Evolutionary conservation across 2,329 filamentous ascomycete genomes (phyloP), one percentile per base, ranked within the genome.

Genomic region (Exophiala xenobiotica): DNA sequence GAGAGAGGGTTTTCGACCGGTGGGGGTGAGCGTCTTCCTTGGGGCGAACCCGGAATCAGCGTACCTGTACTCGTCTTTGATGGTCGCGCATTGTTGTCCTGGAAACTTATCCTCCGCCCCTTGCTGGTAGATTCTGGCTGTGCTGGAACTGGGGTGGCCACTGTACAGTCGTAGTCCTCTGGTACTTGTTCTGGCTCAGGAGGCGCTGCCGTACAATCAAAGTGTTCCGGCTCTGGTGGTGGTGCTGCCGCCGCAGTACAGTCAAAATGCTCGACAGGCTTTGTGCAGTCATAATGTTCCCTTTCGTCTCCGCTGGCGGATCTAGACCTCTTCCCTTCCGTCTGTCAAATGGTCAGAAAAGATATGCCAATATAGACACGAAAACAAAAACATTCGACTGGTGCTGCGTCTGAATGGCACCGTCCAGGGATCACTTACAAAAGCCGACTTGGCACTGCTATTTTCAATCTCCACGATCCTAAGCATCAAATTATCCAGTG

Each of bases 401-500:
- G n/a, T n/a, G n/a, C n/a, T n/a, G n/a, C n/a, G n/a, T n/a, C n/a
- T n/a, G n/a, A n/a, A n/a, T n/a, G n/a, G n/a, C n/a, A n/a, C n/a
- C n/a, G n/a, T n/a, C n/a, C n/a, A n/a, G n/a, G n/a, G n/a, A n/a
- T n/a, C n/a, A n/a, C n/a, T n/a, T n/a, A n/a, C n/a, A 27, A 57
- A 59, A 2, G 26, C 29, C 1, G 50, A 54, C 16, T 55, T 52
- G 20, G 54, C 56, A n/a, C 38, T 46, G 27, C 53, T 42, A 40
- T 61, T 59, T 41, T 59, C 56, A 22, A 61, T 61, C 40, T 61
- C 56, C 37, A 61, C 56, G 22, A 61, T 61, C 5, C 58, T 51
- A 3, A 61, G 47, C 43, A 59, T 58, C 2, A 61, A 31, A 26
- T 58, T 59, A 38, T 61, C 58, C 2, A 61, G 56, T 1, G 58